Evolutionary conservation across 306 rosid species (phyloP).

Genomic region (Pterocarpus macrocarpus): DNA sequence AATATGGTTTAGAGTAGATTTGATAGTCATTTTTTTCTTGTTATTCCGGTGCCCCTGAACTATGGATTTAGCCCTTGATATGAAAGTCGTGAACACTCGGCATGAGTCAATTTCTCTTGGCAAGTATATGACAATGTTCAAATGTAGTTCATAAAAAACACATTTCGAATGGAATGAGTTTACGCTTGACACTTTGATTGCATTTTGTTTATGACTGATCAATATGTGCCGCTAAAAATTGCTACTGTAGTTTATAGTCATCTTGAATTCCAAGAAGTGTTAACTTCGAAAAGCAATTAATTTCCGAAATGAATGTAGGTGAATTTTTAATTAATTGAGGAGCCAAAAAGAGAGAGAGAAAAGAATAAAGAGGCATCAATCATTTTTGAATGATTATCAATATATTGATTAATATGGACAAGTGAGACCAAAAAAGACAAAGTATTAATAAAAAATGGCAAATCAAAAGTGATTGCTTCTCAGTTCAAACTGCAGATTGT

Average conservation of each 20-base stretch:
- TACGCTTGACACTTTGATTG: background rate
- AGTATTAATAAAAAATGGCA: too few species aligned
- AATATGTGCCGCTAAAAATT: background rate
- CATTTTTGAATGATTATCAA: background rate
- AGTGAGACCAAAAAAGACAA: background rate
- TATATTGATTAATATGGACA: background rate
- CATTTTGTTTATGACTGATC: background rate
- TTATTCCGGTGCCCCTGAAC: constrained; percentile 4
- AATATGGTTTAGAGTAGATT: background rate
- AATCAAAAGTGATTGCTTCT: too few species aligned
- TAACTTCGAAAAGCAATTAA: too few species aligned
- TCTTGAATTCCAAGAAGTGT: too few species aligned
- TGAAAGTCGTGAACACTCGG: background rate
- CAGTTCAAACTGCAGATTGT: too few species aligned
- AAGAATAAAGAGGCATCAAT: background rate
- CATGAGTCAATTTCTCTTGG: background rate
- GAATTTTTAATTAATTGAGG: background rate
- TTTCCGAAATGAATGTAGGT: too few species aligned
- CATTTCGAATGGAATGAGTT: too few species aligned
- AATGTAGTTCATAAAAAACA: background rate
- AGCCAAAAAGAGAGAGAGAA: background rate
- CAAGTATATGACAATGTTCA: background rate
- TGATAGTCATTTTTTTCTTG: background rate
- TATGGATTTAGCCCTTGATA: background rate
- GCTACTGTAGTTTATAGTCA: too few species aligned